A percentile compares a stretch with the other conserved stretches of the same genome.
These are phyloP conservation scores for Canna indica DNA, from an alignment of 176 grass and related monocot genomes.

Conservation along the genomic window DNA sequence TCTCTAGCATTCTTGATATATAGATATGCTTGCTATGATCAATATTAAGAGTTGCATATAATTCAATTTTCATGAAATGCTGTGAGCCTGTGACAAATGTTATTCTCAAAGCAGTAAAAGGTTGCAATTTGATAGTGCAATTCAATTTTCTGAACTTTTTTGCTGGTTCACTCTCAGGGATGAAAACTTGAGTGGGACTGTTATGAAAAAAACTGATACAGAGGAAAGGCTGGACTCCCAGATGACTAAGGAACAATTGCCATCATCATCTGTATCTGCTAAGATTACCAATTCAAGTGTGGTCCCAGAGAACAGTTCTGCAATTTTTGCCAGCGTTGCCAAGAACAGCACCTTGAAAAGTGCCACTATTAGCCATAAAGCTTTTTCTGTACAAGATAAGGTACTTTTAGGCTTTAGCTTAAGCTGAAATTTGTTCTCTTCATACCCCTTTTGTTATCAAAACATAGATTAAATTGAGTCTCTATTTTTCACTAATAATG, in stretches of 20 bases:
- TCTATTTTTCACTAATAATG: background rate
- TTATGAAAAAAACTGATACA: constrained; percentile 53
- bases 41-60: too few species aligned
- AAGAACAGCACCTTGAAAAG: constrained; percentile 39
- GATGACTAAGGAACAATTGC: constrained; percentile 20
- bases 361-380: constrained; percentile 58
- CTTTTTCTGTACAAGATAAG: constrained; percentile 98
- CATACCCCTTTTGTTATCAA: background rate
- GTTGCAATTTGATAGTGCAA: too few species aligned
- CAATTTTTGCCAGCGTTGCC: constrained; percentile 17
- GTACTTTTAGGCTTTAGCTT: constrained; percentile 32
- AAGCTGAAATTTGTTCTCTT: background rate
- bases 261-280: constrained; percentile 34
- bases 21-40: too few species aligned
- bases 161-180: constrained; percentile 25
- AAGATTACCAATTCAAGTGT: constrained; percentile 28
- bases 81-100: too few species aligned
- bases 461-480: background rate
- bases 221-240: constrained; percentile 32
- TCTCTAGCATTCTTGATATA: too few species aligned
- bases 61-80: too few species aligned
- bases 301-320: constrained; percentile 21
- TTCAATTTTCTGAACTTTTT: background rate
- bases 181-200: constrained; percentile 48
- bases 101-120: too few species aligned